Conservation (phyloP, 257 asterid genomes). For the Lycium barbarum region DNA sequence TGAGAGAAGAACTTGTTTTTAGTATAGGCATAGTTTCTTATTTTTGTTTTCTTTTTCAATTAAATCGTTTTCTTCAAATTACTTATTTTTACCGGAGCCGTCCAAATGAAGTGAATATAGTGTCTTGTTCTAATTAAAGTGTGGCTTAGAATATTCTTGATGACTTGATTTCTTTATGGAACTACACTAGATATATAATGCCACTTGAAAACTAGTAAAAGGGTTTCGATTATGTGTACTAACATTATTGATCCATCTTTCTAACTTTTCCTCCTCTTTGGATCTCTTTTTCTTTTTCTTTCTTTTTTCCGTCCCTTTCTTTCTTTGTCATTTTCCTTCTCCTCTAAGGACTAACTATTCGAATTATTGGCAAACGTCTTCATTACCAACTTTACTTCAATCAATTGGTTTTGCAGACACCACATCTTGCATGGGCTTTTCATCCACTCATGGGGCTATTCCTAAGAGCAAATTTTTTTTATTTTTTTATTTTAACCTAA, state of each 20-base stretch:
- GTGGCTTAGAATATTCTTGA: neutral
- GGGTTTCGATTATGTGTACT: neutral
- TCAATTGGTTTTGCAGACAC: conserved; percentile 9
- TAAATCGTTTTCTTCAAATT: neutral
- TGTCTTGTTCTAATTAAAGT: neutral
- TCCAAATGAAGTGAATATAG: conserved; percentile 8
- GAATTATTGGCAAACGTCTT: conserved; percentile 8
- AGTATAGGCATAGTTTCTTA: too few species aligned
- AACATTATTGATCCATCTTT: conserved; percentile 21
- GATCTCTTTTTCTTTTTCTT: conserved; percentile 1
- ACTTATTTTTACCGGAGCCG: neutral
- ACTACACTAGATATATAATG: neutral
- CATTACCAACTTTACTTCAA: conserved; percentile 17
- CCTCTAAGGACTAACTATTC: conserved; percentile 17
- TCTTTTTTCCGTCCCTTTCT: neutral
- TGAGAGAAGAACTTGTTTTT: too few species aligned
- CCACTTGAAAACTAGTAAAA: neutral
- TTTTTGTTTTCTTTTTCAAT: neutral
- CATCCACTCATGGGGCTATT: neutral
- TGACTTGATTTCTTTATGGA: conserved; percentile 5
- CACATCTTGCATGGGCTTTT: neutral
- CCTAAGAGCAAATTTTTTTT: neutral
- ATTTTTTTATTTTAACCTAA: too few species aligned
- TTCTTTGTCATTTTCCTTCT: conserved; percentile 23
- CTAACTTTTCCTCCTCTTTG: neutral